A percentile compares a stretch with the other conserved stretches of the same genome.
Evolutionary conservation across 768 basidiomycete genomes (phyloP).

Genomic region (Rhodocollybia butyracea): DNA sequence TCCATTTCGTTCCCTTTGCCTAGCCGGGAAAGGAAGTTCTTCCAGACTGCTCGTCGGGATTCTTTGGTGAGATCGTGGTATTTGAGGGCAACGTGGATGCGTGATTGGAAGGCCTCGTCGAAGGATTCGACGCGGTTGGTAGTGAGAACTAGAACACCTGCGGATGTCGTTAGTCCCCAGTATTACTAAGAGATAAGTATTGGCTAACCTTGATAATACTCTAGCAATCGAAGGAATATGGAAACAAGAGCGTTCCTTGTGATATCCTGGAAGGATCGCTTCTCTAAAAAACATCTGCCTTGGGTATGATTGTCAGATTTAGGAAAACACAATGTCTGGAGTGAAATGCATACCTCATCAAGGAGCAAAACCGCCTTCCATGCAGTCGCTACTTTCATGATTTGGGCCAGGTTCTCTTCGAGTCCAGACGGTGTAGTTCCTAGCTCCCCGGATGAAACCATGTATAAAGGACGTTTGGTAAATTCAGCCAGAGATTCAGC

Average conservation of each 20-base stretch:
- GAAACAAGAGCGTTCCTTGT: constrained; percentile 31
- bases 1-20: constrained; percentile 13
- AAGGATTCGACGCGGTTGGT: constrained; percentile 34
- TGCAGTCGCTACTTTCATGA: constrained; percentile 1
- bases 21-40: constrained; percentile 6
- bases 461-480: constrained; percentile 26
- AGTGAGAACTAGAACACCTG: constrained; percentile 36
- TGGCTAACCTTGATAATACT: constrained; percentile 36
- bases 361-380: background rate
- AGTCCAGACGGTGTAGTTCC: constrained; percentile 6
- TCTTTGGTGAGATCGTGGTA: background rate
- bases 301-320: background rate
- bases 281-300: constrained; percentile 26
- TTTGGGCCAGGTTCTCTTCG: background rate
- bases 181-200: no score
- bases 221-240: constrained; percentile 33
- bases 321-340: constrained; percentile 24
- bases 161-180: no score
- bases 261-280: constrained; percentile 19
- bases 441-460: background rate
- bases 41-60: background rate
- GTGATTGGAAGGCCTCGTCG: constrained; percentile 37
- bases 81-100: constrained; percentile 26
- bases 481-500: constrained; percentile 30
- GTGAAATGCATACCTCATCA: background rate